Evolutionary conservation across 1,284 basidiomycete genomes (phyloP).

Genomic region (Binderoboletus segoi): DNA sequence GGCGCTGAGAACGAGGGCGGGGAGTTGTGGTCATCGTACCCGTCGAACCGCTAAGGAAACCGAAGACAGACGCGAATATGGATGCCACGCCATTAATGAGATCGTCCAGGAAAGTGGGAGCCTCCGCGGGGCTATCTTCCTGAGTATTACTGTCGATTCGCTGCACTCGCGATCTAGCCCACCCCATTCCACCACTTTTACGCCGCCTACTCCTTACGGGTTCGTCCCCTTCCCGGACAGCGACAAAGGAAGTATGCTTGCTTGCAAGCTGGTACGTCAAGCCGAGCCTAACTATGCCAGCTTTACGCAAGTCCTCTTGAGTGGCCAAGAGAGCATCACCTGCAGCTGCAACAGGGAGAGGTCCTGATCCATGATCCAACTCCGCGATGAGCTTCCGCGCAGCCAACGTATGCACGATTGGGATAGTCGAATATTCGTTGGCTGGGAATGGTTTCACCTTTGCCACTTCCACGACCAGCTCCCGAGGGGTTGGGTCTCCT

Average conservation of each 20-base stretch:
- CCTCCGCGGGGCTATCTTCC: background rate
- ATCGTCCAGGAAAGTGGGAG: slow-evolving; percentile 20
- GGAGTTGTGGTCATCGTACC: background rate
- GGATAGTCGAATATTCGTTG: slow-evolving; percentile 30
- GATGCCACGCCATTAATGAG: slow-evolving; percentile 20
- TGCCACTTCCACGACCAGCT: slow-evolving; percentile 42
- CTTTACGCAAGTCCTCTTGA: slow-evolving; percentile 41
- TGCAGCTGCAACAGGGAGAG: slow-evolving; percentile 27
- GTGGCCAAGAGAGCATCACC: slow-evolving; percentile 26
- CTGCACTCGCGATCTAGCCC: slow-evolving; percentile 21
- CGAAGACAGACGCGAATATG: slow-evolving; percentile 21
- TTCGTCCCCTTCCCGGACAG: slow-evolving; percentile 39
- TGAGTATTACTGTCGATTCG: background rate
- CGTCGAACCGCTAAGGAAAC: slow-evolving; percentile 5
- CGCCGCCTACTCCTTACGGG: slow-evolving; percentile 3
- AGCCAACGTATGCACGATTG: slow-evolving; percentile 55
- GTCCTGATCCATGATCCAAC: slow-evolving; percentile 39
- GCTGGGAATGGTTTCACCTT: slow-evolving; percentile 38
- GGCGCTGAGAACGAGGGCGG: too few species aligned
- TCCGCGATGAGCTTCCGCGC: slow-evolving; percentile 55
- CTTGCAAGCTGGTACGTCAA: slow-evolving; percentile 54
- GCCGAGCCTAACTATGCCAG: slow-evolving; percentile 51
- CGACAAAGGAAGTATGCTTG: slow-evolving; percentile 58
- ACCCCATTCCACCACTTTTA: slow-evolving; percentile 5
- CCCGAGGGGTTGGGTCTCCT: slow-evolving; percentile 32